Evolutionary conservation across 768 basidiomycete genomes (phyloP).

Genomic region (Pleurotus pulmonarius): DNA sequence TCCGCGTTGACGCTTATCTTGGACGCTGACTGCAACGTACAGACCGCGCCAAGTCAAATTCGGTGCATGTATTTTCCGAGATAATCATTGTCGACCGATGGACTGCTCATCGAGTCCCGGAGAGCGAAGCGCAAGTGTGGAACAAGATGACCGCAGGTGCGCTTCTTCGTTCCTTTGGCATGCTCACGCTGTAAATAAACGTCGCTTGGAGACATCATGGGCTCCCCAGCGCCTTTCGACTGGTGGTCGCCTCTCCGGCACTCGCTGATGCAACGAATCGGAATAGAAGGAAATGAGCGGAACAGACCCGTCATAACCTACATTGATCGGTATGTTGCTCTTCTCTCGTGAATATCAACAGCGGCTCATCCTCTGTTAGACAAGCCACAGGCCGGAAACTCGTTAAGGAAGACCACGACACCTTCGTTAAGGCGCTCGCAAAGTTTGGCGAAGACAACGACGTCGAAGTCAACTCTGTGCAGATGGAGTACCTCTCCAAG

Average conservation of each 20-base stretch:
- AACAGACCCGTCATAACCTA: slow-evolving; percentile 1
- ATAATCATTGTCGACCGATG: slow-evolving; percentile 5
- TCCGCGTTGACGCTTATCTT: neutral
- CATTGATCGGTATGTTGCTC: slow-evolving; percentile 5
- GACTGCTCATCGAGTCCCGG: neutral
- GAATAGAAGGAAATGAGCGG: neutral
- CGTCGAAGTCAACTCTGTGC: neutral
- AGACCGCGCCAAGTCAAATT: slow-evolving; percentile 5
- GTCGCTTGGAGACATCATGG: neutral
- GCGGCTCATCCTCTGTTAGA: neutral
- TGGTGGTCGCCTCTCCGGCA: slow-evolving; percentile 3
- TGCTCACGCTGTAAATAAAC: neutral
- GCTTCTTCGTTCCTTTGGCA: neutral
- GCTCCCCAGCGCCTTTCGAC: neutral
- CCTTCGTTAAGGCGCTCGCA: neutral
- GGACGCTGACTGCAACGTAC: neutral
- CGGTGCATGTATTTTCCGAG: neutral
- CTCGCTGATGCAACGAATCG: slow-evolving; percentile 1
- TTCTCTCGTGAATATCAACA: neutral
- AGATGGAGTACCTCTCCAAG: slow-evolving; percentile 5
- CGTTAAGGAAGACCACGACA: neutral
- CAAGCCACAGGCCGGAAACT: slow-evolving; percentile 2
- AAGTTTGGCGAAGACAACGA: neutral
- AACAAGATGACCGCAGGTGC: slow-evolving; percentile 8
- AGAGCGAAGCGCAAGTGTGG: slow-evolving; percentile 3